These are phyloP conservation scores for Prinsepia uniflora DNA, from an alignment of 306 rosid genomes.

Conservation along the genomic window DNA sequence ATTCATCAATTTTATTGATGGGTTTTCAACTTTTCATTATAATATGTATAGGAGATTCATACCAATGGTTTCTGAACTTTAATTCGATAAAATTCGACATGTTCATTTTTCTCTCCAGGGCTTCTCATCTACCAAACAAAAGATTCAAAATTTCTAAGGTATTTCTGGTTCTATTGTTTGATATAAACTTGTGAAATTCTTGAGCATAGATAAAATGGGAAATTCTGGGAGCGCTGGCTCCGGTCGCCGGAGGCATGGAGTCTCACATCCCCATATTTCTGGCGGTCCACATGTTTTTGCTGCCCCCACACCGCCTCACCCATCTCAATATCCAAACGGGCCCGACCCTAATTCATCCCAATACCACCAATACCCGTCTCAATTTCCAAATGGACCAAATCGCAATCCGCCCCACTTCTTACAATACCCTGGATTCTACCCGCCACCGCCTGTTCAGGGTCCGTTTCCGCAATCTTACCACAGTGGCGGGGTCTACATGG, in stretches of 20 bases:
- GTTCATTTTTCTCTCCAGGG: not conserved
- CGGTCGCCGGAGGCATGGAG: conserved; percentile 26
- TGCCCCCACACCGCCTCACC: conserved; percentile 25
- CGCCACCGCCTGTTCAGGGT: conserved; percentile 23
- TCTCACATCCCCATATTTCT: conserved; percentile 13
- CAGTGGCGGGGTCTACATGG: conserved; percentile 14
- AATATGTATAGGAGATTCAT: not conserved
- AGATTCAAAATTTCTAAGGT: not conserved
- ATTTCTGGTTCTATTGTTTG: not conserved
- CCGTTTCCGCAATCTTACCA: conserved; percentile 16
- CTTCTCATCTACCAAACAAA: not conserved
- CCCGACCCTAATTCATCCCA: conserved; percentile 24
- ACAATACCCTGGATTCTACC: conserved; percentile 26
- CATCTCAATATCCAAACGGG: conserved; percentile 22
- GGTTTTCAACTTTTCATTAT: not conserved
- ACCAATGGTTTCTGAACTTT: not conserved
- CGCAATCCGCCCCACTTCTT: conserved; percentile 23
- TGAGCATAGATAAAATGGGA: conserved; percentile 28
- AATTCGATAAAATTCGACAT: not conserved
- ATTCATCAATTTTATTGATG: not conserved
- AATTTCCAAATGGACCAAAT: conserved; percentile 15
- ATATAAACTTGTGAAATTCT: not conserved
- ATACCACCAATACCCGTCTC: conserved; percentile 18
- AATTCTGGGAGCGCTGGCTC: conserved; percentile 27
- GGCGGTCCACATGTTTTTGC: conserved; percentile 6